These are phyloP conservation scores for Hawksworthiomyces lignivorus DNA, from an alignment of 2,329 filamentous ascomycete species.

Conservation along the genomic window DNA sequence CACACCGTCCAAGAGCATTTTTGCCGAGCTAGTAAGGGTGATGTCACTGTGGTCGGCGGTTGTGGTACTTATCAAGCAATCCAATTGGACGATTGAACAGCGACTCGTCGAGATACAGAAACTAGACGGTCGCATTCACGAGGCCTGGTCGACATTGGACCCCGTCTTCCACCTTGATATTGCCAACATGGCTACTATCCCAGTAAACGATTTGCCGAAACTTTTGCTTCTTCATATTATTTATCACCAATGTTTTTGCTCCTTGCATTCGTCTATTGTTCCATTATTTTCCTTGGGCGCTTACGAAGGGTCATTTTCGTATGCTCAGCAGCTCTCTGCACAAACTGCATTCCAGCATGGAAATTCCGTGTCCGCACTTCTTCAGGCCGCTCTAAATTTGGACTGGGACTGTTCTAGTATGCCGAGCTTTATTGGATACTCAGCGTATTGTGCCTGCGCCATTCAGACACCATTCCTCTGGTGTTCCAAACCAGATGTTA, in stretches of 20 bases:
- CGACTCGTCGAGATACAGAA: background rate
- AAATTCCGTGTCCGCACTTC: constrained; percentile 10
- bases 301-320: constrained; percentile 7
- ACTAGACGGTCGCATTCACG: background rate
- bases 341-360: constrained; percentile 18
- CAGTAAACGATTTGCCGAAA: background rate
- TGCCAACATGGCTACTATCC: background rate
- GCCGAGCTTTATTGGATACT: constrained; percentile 16
- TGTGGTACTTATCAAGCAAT: background rate
- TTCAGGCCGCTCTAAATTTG: background rate
- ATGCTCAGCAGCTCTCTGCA: constrained; percentile 16
- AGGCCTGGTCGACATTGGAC: background rate
- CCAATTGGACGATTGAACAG: background rate
- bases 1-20: background rate
- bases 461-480: constrained; percentile 19
- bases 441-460: constrained; percentile 17
- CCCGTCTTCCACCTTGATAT: background rate
- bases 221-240: constrained; percentile 5
- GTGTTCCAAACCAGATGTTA: constrained; percentile 13
- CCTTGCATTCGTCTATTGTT: constrained; percentile 17
- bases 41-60: background rate
- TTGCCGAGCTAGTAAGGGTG: background rate
- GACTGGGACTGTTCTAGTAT: background rate
- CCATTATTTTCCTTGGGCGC: constrained; percentile 17
- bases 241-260: constrained; percentile 17